phyloP scores from a whole-genome alignment of 2,329 filamentous ascomycete genomes.

The Rutstroemia sp. region DNA sequence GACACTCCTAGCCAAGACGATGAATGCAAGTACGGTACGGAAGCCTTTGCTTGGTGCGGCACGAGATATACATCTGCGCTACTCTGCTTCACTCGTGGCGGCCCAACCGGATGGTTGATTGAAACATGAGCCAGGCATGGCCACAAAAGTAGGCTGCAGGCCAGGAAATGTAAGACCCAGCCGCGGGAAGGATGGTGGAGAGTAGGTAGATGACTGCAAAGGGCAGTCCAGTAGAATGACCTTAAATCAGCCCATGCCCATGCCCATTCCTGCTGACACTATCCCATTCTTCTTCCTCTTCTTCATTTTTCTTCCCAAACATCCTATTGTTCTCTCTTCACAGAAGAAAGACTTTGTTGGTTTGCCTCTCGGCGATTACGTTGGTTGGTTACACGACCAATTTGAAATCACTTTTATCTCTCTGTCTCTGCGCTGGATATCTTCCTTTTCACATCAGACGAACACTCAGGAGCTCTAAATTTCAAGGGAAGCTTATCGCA shows the following conservation, averaged over 20 bases:
- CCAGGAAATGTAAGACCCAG: neutral
- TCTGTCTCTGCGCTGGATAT: too few relatives aligned
- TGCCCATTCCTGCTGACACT: slow-evolving; percentile 25
- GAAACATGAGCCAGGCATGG: neutral
- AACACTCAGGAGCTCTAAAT: neutral
- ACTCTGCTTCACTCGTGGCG: neutral
- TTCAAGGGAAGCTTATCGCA: neutral
- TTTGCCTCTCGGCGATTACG: neutral
- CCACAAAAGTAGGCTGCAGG: too few relatives aligned
- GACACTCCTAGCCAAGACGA: too few relatives aligned
- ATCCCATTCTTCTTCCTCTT: slow-evolving; percentile 4
- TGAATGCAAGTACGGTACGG: too few relatives aligned
- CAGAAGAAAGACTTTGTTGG: neutral
- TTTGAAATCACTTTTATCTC: too few relatives aligned
- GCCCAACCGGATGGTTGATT: neutral
- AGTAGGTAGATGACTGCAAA: neutral
- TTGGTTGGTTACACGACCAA: neutral
- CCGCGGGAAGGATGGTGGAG: neutral
- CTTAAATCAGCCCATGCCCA: slow-evolving; percentile 24
- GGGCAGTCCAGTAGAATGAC: neutral
- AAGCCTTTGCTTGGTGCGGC: too few relatives aligned
- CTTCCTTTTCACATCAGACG: too few relatives aligned
- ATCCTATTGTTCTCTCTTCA: neutral
- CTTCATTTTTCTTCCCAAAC: neutral
- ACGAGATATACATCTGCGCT: too few relatives aligned